These are phyloP conservation scores for Carex kokanica DNA, from an alignment of 176 grass and related monocot genomes.

Conservation along the genomic window DNA sequence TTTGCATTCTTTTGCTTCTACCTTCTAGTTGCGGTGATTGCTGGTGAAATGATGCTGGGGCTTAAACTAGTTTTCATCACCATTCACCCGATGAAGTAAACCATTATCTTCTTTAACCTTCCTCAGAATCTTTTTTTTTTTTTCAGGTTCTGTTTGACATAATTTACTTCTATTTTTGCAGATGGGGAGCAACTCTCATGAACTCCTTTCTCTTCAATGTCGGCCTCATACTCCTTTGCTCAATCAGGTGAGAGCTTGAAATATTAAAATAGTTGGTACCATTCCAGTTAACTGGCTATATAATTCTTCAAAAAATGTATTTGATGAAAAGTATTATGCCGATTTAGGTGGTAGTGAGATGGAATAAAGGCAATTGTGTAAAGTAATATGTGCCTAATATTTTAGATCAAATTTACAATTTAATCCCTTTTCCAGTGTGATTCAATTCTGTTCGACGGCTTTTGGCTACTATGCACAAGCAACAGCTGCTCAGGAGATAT, in stretches of 20 bases:
- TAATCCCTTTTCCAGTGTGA: conserved; percentile 61
- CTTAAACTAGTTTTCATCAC: conserved; percentile 98
- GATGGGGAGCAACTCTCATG: conserved; percentile 97
- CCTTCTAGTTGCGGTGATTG: conserved; percentile 93
- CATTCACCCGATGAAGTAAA: conserved; percentile 99
- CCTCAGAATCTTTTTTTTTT: background rate
- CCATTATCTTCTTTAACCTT: conserved; percentile 1
- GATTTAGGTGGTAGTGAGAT: background rate
- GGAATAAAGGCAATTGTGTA: background rate
- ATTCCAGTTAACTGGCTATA: background rate
- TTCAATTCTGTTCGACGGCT: conserved; percentile 96
- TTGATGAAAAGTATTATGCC: background rate
- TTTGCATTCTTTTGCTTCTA: conserved; percentile 99
- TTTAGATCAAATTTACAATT: conserved; percentile 3
- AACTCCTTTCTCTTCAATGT: conserved; percentile 99
- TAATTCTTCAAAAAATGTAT: background rate
- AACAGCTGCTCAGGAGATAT: conserved; percentile 98
- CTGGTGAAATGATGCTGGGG: conserved; percentile 97
- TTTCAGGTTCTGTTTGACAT: background rate
- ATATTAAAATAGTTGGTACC: conserved; percentile 4
- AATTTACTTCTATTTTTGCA: conserved; percentile 39
- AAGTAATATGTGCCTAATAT: background rate
- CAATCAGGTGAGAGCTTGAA: conserved; percentile 61
- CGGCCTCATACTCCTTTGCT: conserved; percentile 93
- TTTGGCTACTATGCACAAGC: conserved; percentile 98